Evolutionary conservation across 306 rosid species (phyloP), one percentile per base, ranked within the genome.

Genomic region (Cucurbita argyrosperma): DNA sequence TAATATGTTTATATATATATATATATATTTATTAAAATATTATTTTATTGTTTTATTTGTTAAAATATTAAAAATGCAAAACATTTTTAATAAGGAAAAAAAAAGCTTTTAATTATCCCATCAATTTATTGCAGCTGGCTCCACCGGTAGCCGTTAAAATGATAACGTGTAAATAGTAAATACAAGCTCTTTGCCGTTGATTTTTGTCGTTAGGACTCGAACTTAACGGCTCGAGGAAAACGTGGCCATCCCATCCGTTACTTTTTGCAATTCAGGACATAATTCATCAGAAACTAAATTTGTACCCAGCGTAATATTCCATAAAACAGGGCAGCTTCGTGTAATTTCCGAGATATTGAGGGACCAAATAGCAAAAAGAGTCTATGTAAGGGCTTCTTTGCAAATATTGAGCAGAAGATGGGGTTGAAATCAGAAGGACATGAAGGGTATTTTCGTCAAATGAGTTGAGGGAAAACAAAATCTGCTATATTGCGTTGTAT

Each of bases 381-480:
- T 68, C 12, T 45, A 19, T 10, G 37, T 19, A 18, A 47, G 54
- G 6, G 7, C 72, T 19, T 67, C 3, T 67, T 6, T 46, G 72
- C 40, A 67, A 64, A 64, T 5, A 40, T 42, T 16, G 5, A 62
- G 23, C 51, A 47, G 66, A 15, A 35, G 11, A 12, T 30, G 10
- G n/a, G n/a, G 7, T 7, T 21, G 38, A 18, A 21, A 61, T 13
- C 12, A 6, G 45, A 3, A 14, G 46, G 21, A 37, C 1, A 35
- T 11, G 14, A 47, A 38, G 82, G 82, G 82, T 49, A 79, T n/a
- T 79, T 73, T 74, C 60, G 82, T 79, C 70, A 19, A 18, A 79
- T 30, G 6, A 3, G 8, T 9, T 21, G 4, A 0, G 4, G 13
- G 3, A 68, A 68, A 47, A 21, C 74, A 12, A 47, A 68, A 7